Percentiles rank a stretch among this genome's conserved stretches.
phyloP scores from a whole-genome alignment of 441 rosid species.

The Lepidium campestre region DNA sequence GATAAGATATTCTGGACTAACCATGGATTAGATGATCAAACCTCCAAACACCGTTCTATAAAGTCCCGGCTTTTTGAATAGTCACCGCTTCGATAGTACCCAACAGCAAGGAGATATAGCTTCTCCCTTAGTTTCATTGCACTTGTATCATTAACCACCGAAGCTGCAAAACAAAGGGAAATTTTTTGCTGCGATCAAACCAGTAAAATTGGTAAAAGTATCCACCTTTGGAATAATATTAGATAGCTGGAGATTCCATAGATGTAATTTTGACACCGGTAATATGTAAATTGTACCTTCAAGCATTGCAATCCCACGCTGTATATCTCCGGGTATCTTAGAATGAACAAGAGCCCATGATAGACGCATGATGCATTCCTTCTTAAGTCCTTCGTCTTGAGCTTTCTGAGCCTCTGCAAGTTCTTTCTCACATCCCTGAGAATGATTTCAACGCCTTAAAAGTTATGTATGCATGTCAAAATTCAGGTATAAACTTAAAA shows the following conservation, averaged over 20 bases:
- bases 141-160: conserved; percentile 35
- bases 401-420: conserved; percentile 48
- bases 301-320: conserved; percentile 69
- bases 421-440: conserved; percentile 67
- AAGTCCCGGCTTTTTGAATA: conserved; percentile 58
- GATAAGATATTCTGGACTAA: not conserved
- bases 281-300: conserved; percentile 33
- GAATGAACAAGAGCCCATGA: conserved; percentile 85
- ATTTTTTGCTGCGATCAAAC: not conserved
- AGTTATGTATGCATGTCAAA: not conserved
- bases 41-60: conserved; percentile 57
- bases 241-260: not conserved
- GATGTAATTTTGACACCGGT: too few species aligned
- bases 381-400: conserved; percentile 38
- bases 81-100: conserved; percentile 55
- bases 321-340: conserved; percentile 44
- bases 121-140: conserved; percentile 57
- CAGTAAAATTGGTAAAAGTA: not conserved
- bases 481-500: not conserved
- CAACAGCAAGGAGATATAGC: conserved; percentile 69
- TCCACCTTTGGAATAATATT: not conserved
- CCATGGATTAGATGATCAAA: conserved; percentile 16
- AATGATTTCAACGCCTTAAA: not conserved
- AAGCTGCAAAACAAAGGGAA: conserved; percentile 39
- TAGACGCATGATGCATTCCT: conserved; percentile 53